Percentiles rank a stretch among this genome's conserved stretches.
Evolutionary conservation across 495 filamentous ascomycete genomes (phyloP).

Genomic region (Usnea hakonensis): DNA sequence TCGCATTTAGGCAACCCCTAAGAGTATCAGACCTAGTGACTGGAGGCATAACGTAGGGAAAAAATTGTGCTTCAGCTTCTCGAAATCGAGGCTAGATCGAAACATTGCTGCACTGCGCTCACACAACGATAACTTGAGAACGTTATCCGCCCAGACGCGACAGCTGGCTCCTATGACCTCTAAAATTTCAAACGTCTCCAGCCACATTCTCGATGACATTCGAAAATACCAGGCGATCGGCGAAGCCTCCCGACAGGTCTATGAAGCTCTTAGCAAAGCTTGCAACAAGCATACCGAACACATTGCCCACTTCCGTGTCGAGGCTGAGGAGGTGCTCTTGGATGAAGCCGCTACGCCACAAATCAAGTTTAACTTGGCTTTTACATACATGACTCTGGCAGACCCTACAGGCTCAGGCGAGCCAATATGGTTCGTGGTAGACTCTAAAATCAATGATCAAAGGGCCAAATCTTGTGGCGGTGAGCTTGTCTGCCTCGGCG

Average conservation of each 20-base stretch:
- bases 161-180: background rate
- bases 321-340: slow-evolving; percentile 19
- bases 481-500: background rate
- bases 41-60: slow-evolving; percentile 12
- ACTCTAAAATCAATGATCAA: slow-evolving; percentile 14
- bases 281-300: slow-evolving; percentile 31
- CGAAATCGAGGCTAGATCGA: slow-evolving; percentile 17
- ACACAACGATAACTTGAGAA: slow-evolving; percentile 19
- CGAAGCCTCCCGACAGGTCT: slow-evolving; percentile 28
- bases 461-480: background rate
- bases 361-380: slow-evolving; percentile 28
- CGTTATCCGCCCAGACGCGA: slow-evolving; percentile 11
- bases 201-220: background rate
- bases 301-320: slow-evolving; percentile 29
- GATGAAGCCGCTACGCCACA: background rate
- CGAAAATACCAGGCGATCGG: slow-evolving; percentile 23
- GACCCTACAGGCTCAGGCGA: background rate
- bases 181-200: background rate
- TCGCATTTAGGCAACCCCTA: background rate
- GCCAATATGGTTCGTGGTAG: slow-evolving; percentile 22
- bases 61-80: slow-evolving; percentile 24
- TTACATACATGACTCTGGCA: slow-evolving; percentile 14
- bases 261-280: slow-evolving; percentile 30
- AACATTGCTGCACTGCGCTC: slow-evolving; percentile 11
- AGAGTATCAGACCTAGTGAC: slow-evolving; percentile 2